Conservation (phyloP, 441 rosid species). For the Erodium moschatum region DNA sequence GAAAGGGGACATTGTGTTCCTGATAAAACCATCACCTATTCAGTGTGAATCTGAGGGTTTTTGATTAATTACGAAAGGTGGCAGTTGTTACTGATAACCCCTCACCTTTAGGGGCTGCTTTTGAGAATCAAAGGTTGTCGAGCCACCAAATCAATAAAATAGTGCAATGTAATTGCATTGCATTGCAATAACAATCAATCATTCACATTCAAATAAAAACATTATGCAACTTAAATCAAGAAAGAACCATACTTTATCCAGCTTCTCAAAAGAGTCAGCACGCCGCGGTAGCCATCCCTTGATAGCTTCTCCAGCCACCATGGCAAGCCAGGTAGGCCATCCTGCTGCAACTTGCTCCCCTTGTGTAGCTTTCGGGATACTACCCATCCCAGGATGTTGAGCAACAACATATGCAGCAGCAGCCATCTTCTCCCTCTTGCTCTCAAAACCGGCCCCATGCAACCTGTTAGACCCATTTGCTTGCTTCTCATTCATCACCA, state of each 20-base stretch:
- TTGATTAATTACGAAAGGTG: no score
- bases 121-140: no score
- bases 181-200: no score
- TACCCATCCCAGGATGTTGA: slow-evolving; percentile 58
- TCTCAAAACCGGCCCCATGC: slow-evolving; percentile 47
- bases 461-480: slow-evolving; percentile 44
- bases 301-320: slow-evolving; percentile 94
- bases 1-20: no score
- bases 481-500: slow-evolving; percentile 53
- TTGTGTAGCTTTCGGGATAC: slow-evolving; percentile 62
- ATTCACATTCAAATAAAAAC: neutral
- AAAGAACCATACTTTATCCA: slow-evolving; percentile 63
- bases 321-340: slow-evolving; percentile 93
- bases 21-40: no score
- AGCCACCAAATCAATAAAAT: neutral
- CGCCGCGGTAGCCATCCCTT: slow-evolving; percentile 90
- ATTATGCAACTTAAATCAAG: slow-evolving; percentile 10
- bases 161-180: neutral
- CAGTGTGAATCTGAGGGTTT: no score
- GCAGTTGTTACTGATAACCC: no score
- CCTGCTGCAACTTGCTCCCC: slow-evolving; percentile 96
- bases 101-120: no score
- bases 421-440: slow-evolving; percentile 53
- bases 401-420: slow-evolving; percentile 33
- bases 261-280: slow-evolving; percentile 93